A percentile compares a stretch with the other conserved stretches of the same genome.
phyloP scores from a whole-genome alignment of 768 basidiomycete genomes.

The Rhodotorula babjevae region DNA sequence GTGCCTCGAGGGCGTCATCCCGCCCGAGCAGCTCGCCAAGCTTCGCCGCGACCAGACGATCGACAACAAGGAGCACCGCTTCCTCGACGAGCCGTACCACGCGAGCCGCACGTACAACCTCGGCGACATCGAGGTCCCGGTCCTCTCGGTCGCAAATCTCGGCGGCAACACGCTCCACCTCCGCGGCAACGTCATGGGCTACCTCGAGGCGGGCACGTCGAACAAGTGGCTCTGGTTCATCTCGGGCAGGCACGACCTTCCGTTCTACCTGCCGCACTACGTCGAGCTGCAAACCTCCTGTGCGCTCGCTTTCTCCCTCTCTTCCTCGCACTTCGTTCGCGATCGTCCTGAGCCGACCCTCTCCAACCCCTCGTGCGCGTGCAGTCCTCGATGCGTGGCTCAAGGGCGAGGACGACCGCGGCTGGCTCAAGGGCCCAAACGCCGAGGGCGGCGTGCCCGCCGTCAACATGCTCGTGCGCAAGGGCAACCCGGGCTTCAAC shows the following conservation, averaged over 20 bases:
- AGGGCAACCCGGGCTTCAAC: conserved; percentile 44
- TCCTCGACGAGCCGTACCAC: conserved; percentile 41
- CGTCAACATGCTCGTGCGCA: conserved; percentile 40
- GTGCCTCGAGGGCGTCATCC: conserved; percentile 34
- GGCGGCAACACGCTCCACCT: conserved; percentile 43
- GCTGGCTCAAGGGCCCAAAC: conserved; percentile 39
- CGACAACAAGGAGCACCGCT: conserved; percentile 37
- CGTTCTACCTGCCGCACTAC: conserved; percentile 42
- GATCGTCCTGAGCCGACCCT: not conserved
- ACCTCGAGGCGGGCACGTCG: conserved; percentile 39
- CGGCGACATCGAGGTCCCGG: conserved; percentile 41
- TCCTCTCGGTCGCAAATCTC: conserved; percentile 42
- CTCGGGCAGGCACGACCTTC: conserved; percentile 43
- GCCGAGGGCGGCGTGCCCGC: conserved; percentile 36
- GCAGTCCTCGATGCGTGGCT: conserved; percentile 40
- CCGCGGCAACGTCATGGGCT: conserved; percentile 43
- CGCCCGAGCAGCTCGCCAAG: conserved; percentile 31
- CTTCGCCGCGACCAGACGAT: conserved; percentile 38
- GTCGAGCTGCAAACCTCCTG: conserved; percentile 40
- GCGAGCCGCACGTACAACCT: conserved; percentile 36
- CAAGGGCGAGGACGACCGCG: conserved; percentile 37
- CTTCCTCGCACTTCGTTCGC: no score
- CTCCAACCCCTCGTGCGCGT: no score
- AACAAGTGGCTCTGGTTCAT: conserved; percentile 45
- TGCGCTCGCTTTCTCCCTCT: conserved; percentile 8